Percentiles rank a stretch among this genome's conserved stretches.
Evolutionary conservation across 202 grass and related monocot species (phyloP).

Genomic region (Setaria viridis): DNA sequence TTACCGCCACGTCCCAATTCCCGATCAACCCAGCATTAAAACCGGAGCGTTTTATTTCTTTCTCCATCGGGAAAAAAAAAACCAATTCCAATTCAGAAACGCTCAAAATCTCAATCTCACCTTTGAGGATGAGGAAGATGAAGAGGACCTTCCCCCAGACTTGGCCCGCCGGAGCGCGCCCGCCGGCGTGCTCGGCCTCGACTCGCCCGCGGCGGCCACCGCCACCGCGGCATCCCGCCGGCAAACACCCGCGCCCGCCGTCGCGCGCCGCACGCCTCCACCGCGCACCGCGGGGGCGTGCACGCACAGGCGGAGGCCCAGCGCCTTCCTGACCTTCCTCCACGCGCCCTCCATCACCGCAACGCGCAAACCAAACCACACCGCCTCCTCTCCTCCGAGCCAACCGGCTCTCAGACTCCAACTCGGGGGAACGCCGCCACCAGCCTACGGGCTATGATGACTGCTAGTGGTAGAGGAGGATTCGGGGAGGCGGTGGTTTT

Average conservation of each 20-base stretch:
- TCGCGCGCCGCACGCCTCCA: conserved; percentile 6
- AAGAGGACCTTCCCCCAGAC: conserved; percentile 52
- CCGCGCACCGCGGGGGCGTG: conserved; percentile 24
- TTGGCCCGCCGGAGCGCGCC: conserved; percentile 46
- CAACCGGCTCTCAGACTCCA: background rate
- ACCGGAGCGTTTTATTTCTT: background rate
- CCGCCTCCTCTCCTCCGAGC: background rate
- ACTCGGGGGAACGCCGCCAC: background rate
- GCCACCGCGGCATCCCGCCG: conserved; percentile 38
- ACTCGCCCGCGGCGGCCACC: conserved; percentile 18
- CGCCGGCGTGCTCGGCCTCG: conserved; percentile 25
- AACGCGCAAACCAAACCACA: too few relatives aligned
- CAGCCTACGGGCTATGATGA: background rate
- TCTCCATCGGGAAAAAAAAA: background rate
- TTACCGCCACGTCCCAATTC: background rate
- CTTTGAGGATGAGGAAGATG: conserved; percentile 50
- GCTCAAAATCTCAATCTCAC: conserved; percentile 30
- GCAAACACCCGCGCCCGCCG: conserved; percentile 28
- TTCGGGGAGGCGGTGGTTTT: conserved; percentile 10
- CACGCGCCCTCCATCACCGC: conserved; percentile 72
- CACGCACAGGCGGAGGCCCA: conserved; percentile 59
- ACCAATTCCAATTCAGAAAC: conserved; percentile 10
- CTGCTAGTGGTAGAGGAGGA: background rate
- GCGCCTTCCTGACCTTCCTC: conserved; percentile 71
- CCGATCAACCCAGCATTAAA: background rate